These are phyloP conservation scores for Chromera velia DNA, from an alignment of 73 alveolate species.

Conservation along the genomic window DNA sequence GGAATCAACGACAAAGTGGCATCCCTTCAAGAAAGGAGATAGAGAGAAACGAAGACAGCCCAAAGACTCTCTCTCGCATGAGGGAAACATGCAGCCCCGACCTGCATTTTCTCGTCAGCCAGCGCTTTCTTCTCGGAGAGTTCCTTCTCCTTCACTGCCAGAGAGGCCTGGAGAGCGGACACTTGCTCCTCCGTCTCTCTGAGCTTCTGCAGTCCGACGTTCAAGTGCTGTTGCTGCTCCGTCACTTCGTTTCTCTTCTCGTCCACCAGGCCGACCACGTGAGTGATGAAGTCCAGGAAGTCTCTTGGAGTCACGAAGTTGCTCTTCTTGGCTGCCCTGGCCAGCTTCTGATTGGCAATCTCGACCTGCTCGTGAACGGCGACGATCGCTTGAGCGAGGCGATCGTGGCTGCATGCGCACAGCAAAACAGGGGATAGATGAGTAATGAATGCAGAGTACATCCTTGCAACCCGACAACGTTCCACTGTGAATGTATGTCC, in stretches of 20 bases:
- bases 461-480: too few relatives aligned
- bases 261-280: slow-evolving; percentile 71
- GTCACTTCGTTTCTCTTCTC: slow-evolving; percentile 56
- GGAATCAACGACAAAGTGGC: too few relatives aligned
- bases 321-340: slow-evolving; percentile 85
- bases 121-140: slow-evolving; percentile 75
- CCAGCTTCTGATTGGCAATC: slow-evolving; percentile 70
- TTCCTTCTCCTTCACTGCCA: slow-evolving; percentile 76
- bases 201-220: slow-evolving; percentile 90
- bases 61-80: too few relatives aligned
- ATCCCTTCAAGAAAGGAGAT: too few relatives aligned
- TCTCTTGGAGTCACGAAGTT: slow-evolving; percentile 98
- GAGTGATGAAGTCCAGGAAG: slow-evolving; percentile 93
- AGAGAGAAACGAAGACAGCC: too few relatives aligned
- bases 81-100: too few relatives aligned
- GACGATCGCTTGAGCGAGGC: neutral
- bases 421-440: too few relatives aligned
- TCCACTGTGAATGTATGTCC: too few relatives aligned
- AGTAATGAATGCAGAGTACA: too few relatives aligned
- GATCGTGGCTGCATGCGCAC: too few relatives aligned
- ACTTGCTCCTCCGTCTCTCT: slow-evolving; percentile 60
- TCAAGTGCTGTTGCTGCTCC: slow-evolving; percentile 58
- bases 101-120: slow-evolving; percentile 87
- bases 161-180: slow-evolving; percentile 66
- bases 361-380: slow-evolving; percentile 42